Percentiles rank a stretch among this genome's conserved stretches.
These are phyloP conservation scores for Hyaloscypha finlandica DNA, from an alignment of 495 filamentous ascomycete species.

Conservation along the genomic window DNA sequence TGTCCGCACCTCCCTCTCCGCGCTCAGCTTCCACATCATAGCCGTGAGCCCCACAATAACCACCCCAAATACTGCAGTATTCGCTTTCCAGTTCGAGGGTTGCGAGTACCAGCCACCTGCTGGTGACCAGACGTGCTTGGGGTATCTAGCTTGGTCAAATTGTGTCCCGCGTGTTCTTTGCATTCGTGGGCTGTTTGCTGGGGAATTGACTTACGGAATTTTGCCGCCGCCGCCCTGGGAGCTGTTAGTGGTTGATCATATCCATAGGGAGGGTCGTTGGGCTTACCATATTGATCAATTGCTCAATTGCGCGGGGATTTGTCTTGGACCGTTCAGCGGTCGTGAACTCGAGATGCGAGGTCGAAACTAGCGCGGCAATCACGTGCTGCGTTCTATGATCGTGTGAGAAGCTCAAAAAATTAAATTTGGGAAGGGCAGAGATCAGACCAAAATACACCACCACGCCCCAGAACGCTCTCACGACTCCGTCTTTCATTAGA, in stretches of 20 bases:
- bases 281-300: constrained; percentile 45
- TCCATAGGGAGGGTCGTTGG: background rate
- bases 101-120: constrained; percentile 96
- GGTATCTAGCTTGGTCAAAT: constrained; percentile 65
- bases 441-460: constrained; percentile 28
- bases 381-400: constrained; percentile 17
- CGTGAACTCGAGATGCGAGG: constrained; percentile 27
- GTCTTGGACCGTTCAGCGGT: constrained; percentile 21
- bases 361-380: constrained; percentile 30
- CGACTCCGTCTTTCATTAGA: constrained; percentile 21
- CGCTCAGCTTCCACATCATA: constrained; percentile 76
- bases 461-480: constrained; percentile 34
- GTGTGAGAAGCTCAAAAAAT: constrained; percentile 34
- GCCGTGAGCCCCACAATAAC: constrained; percentile 75
- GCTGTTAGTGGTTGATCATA: constrained; percentile 40
- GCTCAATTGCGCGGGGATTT: constrained; percentile 29
- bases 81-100: constrained; percentile 90
- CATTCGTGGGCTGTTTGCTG: background rate
- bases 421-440: constrained; percentile 31
- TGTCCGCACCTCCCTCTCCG: constrained; percentile 74
- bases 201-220: constrained; percentile 72
- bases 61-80: constrained; percentile 80
- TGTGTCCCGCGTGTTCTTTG: constrained; percentile 17
- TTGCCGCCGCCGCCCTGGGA: constrained; percentile 73
- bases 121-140: constrained; percentile 99